These are phyloP conservation scores for Sungouiella thailandica DNA, from an alignment of 805 yeast genomes.

Conservation along the genomic window DNA sequence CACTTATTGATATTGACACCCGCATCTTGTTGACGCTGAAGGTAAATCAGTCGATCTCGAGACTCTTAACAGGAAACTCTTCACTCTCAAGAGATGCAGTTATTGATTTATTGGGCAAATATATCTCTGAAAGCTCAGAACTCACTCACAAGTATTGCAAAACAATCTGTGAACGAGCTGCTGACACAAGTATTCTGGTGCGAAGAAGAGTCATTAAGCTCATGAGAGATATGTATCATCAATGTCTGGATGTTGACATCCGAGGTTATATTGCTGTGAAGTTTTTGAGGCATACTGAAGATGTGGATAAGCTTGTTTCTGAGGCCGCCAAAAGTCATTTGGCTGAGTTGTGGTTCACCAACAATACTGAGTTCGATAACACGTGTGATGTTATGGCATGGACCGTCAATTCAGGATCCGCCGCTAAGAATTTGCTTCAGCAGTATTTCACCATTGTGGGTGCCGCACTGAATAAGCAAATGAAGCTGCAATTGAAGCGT, in stretches of 20 bases:
- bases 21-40: constrained; percentile 43
- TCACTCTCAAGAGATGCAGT: constrained; percentile 75
- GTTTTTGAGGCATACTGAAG: constrained; percentile 54
- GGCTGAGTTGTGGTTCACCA: constrained; percentile 18
- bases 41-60: constrained; percentile 49
- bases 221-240: constrained; percentile 42
- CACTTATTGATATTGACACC: constrained; percentile 50
- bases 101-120: constrained; percentile 56
- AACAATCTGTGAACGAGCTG: constrained; percentile 43
- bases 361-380: not conserved
- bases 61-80: constrained; percentile 52
- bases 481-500: not conserved
- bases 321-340: constrained; percentile 38
- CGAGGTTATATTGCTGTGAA: constrained; percentile 45
- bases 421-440: too few relatives aligned
- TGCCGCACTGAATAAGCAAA: not conserved
- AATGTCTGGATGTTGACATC: constrained; percentile 22
- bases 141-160: constrained; percentile 45
- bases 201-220: constrained; percentile 57
- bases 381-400: constrained; percentile 32
- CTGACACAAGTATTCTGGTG: constrained; percentile 61
- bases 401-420: constrained; percentile 18
- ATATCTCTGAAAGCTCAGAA: constrained; percentile 39
- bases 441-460: not conserved
- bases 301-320: constrained; percentile 55